phyloP scores from a whole-genome alignment of 805 yeast species.

The Ogataea degrootiae region DNA sequence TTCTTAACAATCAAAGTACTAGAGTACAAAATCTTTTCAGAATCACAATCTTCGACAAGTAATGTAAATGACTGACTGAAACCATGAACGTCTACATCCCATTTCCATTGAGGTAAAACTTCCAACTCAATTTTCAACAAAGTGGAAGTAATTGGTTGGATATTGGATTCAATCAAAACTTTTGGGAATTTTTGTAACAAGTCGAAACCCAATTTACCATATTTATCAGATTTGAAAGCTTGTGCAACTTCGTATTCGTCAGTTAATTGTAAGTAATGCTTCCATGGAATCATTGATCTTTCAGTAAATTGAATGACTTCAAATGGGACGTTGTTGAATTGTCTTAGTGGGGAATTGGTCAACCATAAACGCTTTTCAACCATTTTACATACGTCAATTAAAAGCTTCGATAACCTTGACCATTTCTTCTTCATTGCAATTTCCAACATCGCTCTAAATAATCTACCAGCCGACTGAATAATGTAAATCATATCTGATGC shows the following conservation, averaged over 20 bases:
- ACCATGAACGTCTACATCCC: constrained; percentile 69
- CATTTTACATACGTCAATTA: constrained; percentile 70
- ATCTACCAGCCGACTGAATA: constrained; percentile 88
- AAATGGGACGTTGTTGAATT: constrained; percentile 64
- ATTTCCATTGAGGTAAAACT: constrained; percentile 66
- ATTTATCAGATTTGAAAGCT: constrained; percentile 67
- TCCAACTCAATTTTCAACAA: constrained; percentile 63
- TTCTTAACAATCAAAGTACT: constrained; percentile 51
- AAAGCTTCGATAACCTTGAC: constrained; percentile 54
- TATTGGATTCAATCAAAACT: constrained; percentile 49
- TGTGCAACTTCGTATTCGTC: constrained; percentile 76
- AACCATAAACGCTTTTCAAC: constrained; percentile 82
- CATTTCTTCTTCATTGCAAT: constrained; percentile 66
- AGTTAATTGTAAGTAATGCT: constrained; percentile 59
- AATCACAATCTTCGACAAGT: constrained; percentile 78
- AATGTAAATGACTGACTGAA: constrained; percentile 60
- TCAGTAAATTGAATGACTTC: constrained; percentile 75
- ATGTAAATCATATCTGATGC: constrained; percentile 91
- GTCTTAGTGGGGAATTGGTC: constrained; percentile 80
- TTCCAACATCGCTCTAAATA: constrained; percentile 81
- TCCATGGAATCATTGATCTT: constrained; percentile 78
- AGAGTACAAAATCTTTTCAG: constrained; percentile 61
- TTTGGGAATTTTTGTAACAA: constrained; percentile 71
- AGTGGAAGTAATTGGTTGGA: constrained; percentile 75
- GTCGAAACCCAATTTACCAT: constrained; percentile 56